Conservation (phyloP, 2,329 filamentous ascomycete species). For the Fusarium nodosum region DNA sequence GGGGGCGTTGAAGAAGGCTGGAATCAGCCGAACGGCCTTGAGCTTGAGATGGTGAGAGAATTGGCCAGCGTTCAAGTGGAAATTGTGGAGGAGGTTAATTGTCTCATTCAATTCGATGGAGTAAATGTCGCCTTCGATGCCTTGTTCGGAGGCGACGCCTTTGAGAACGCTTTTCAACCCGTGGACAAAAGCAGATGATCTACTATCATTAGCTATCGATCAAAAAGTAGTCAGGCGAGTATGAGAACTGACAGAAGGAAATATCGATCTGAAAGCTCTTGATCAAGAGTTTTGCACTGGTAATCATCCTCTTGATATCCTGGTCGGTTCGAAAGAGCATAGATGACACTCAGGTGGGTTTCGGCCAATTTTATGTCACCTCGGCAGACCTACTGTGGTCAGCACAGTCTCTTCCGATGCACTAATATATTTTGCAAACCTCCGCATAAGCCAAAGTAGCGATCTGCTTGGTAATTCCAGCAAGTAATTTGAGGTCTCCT, state of each 20-base stretch:
- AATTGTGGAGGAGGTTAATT: neutral
- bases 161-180: conserved; percentile 10
- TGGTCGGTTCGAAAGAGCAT: neutral
- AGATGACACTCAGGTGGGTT: conserved; percentile 13
- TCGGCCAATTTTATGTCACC: conserved; percentile 16
- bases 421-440: neutral
- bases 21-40: conserved; percentile 21
- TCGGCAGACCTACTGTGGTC: neutral
- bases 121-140: fast-evolving
- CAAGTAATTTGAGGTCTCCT: neutral
- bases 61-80: conserved; percentile 1
- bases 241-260: conserved; percentile 8
- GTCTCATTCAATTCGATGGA: neutral
- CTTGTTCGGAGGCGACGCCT: neutral
- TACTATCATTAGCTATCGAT: fast-evolving
- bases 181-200: conserved; percentile 9
- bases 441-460: conserved; percentile 23
- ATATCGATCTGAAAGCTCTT: conserved; percentile 19
- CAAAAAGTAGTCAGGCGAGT: fast-evolving
- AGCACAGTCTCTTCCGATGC: fast-evolving
- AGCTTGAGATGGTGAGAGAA: conserved; percentile 7
- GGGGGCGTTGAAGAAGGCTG: conserved; percentile 14
- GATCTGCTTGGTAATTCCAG: conserved; percentile 11
- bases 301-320: fast-evolving
- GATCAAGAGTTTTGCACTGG: neutral